phyloP scores from a whole-genome alignment of 148 eudicot species.

The Simmondsia chinensis region DNA sequence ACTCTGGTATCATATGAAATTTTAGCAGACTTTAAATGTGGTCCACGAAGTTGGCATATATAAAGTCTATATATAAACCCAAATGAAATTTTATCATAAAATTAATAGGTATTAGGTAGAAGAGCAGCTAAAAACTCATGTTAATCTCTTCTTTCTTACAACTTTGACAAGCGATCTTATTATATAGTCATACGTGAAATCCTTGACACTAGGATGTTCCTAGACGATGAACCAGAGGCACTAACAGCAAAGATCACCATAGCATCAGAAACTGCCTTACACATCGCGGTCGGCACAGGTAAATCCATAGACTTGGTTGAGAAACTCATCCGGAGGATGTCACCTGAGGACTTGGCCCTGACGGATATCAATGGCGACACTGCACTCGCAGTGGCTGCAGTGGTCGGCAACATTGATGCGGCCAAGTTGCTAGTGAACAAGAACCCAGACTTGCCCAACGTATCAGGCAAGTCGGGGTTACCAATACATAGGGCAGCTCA shows the following conservation, averaged over 20 bases:
- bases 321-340: slow-evolving; percentile 4
- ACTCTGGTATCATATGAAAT: too few relatives aligned
- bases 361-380: slow-evolving; percentile 9
- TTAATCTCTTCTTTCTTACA: too few relatives aligned
- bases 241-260: slow-evolving; percentile 9
- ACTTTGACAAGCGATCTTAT: too few relatives aligned
- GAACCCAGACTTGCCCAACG: slow-evolving; percentile 2
- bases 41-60: too few relatives aligned
- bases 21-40: too few relatives aligned
- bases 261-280: slow-evolving; percentile 12
- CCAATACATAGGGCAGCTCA: slow-evolving; percentile 4
- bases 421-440: not conserved
- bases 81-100: too few relatives aligned
- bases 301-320: not conserved
- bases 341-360: slow-evolving; percentile 11
- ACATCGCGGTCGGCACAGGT: slow-evolving; percentile 10
- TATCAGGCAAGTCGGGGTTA: not conserved
- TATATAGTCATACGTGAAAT: too few relatives aligned
- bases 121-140: too few relatives aligned
- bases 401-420: slow-evolving; percentile 4
- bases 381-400: slow-evolving; percentile 3
- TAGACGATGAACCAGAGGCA: slow-evolving; percentile 12
- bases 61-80: too few relatives aligned
- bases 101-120: too few relatives aligned
- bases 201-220: slow-evolving; percentile 1